A percentile compares a stretch with the other conserved stretches of the same genome.
phyloP scores from a whole-genome alignment of 2,329 filamentous ascomycete species.

The Aureobasidium lini region DNA sequence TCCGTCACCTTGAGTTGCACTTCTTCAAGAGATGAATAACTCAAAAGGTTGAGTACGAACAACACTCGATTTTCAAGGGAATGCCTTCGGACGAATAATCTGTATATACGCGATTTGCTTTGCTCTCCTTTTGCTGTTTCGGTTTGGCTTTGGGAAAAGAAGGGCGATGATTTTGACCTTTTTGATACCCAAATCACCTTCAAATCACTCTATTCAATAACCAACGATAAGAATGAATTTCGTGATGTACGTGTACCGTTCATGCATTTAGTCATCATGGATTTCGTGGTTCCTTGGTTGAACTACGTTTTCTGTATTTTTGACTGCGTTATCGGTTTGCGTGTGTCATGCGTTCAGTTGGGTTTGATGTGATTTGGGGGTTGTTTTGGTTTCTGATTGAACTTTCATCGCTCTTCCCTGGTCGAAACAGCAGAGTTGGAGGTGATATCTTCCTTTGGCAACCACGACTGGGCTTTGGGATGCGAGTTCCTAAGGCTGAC shows the following conservation, averaged over 20 bases:
- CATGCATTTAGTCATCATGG: neutral
- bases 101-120: constrained; percentile 11
- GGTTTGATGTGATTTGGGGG: constrained; percentile 6
- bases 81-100: neutral
- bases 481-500: neutral
- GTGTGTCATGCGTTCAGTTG: constrained; percentile 8
- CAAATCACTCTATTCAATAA: neutral
- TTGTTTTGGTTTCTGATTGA: neutral
- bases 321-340: constrained; percentile 1
- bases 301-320: constrained; percentile 8
- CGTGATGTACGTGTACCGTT: neutral
- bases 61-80: neutral
- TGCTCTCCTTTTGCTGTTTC: neutral
- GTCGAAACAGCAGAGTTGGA: neutral
- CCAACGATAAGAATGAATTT: neutral
- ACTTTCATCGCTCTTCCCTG: neutral
- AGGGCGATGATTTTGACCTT: constrained; percentile 1
- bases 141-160: neutral
- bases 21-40: constrained; percentile 30
- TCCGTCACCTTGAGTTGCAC: constrained; percentile 43
- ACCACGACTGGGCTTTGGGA: neutral
- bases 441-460: neutral
- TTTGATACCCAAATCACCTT: constrained; percentile 9
- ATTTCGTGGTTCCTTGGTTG: neutral
- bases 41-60: neutral